Evolutionary conservation across 2,329 filamentous ascomycete species (phyloP).

Genomic region (Clonostachys chloroleuca): DNA sequence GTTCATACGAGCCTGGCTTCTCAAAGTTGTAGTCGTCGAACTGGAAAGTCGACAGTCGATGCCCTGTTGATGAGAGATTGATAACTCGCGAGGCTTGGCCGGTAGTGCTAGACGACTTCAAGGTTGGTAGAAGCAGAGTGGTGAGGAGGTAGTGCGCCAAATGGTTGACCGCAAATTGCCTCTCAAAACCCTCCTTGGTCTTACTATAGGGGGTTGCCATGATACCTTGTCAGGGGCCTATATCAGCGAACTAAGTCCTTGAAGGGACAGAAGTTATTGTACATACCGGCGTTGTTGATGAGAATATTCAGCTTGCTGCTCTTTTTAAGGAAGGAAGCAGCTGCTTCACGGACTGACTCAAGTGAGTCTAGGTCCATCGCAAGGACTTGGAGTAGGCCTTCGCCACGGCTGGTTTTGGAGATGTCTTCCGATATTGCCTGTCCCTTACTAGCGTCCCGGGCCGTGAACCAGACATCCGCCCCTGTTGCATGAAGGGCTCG

Average conservation of each 20-base stretch:
- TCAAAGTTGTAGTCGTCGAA: background rate
- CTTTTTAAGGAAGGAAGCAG: constrained; percentile 8
- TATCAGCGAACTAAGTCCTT: too few species aligned
- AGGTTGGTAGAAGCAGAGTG: constrained; percentile 30
- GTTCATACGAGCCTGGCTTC: background rate
- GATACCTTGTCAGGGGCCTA: constrained; percentile 12
- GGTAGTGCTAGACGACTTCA: background rate
- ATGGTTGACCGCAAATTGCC: constrained; percentile 38
- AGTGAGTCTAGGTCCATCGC: constrained; percentile 20
- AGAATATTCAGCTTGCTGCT: constrained; percentile 18
- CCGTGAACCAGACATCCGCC: constrained; percentile 35
- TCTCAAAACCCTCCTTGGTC: constrained; percentile 35
- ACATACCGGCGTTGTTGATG: constrained; percentile 33
- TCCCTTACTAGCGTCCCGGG: constrained; percentile 24
- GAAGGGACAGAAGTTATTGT: too few species aligned
- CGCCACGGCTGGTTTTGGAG: constrained; percentile 9
- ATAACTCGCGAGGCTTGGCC: background rate
- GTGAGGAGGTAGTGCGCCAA: constrained; percentile 40
- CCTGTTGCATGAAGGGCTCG: constrained; percentile 35
- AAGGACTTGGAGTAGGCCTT: constrained; percentile 22
- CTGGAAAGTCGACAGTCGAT: background rate
- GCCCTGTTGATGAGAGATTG: background rate
- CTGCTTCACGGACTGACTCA: constrained; percentile 17
- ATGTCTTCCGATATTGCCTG: constrained; percentile 4
- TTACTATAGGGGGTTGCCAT: constrained; percentile 26